Percentiles rank a stretch among this genome's conserved stretches.
Evolutionary conservation across 257 asterid species (phyloP).

Genomic region (Petrea volubilis): DNA sequence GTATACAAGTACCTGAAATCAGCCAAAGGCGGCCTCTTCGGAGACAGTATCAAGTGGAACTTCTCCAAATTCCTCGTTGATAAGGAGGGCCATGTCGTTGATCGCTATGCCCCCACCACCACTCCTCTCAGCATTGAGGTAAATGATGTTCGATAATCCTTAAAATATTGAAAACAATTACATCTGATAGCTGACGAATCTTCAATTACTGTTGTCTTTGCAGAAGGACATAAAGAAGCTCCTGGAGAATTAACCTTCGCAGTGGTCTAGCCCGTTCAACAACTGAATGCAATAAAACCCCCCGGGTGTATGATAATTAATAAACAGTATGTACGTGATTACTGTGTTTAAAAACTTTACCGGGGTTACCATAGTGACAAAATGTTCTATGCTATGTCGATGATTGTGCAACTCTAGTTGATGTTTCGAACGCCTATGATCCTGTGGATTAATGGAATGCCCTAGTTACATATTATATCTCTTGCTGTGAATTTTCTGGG

Average conservation of each 20-base stretch:
- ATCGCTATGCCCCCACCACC: slow-evolving; percentile 93
- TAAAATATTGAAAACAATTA: background rate
- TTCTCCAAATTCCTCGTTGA: slow-evolving; percentile 85
- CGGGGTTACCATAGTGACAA: too few relatives aligned
- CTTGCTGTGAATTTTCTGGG: too few relatives aligned
- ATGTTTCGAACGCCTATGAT: too few relatives aligned
- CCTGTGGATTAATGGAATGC: too few relatives aligned
- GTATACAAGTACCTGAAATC: slow-evolving; percentile 74
- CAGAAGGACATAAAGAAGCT: slow-evolving; percentile 90
- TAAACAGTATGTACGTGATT: background rate
- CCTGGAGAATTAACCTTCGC: too few relatives aligned
- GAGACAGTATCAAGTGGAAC: slow-evolving; percentile 85
- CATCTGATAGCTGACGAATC: background rate
- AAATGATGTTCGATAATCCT: background rate
- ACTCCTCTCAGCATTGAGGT: slow-evolving; percentile 94
- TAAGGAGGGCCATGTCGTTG: slow-evolving; percentile 76
- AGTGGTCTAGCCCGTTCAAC: too few relatives aligned
- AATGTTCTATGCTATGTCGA: too few relatives aligned
- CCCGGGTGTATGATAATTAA: background rate
- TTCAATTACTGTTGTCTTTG: slow-evolving; percentile 12
- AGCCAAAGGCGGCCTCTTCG: slow-evolving; percentile 85
- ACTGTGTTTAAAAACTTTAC: background rate
- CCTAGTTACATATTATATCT: too few relatives aligned
- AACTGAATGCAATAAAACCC: background rate
- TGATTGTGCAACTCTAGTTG: too few relatives aligned